Evolutionary conservation across 805 yeast genomes (phyloP).

Genomic region (Ascoidea tarda): DNA sequence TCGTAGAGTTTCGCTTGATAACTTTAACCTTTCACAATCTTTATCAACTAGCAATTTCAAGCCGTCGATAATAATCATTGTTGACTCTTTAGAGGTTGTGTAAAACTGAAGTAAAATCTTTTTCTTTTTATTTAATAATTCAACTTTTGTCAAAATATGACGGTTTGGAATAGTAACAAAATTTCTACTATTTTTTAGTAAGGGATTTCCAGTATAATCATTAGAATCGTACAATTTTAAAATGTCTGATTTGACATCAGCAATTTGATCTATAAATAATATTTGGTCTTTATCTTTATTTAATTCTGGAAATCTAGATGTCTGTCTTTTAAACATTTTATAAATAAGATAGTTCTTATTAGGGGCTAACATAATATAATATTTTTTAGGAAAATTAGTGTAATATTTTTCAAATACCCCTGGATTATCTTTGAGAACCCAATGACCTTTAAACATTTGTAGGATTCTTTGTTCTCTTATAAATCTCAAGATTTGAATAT

Average conservation of each 20-base stretch:
- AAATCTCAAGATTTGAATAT: constrained; percentile 47
- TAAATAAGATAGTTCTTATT: constrained; percentile 5
- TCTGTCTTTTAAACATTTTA: constrained; percentile 2
- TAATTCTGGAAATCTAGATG: background rate
- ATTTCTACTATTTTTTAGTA: too few species aligned
- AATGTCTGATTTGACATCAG: background rate
- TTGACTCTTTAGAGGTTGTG: constrained; percentile 54
- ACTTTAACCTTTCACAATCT: constrained; percentile 8
- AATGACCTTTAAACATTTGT: constrained; percentile 59
- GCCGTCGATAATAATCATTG: constrained; percentile 71
- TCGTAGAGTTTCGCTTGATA: constrained; percentile 28
- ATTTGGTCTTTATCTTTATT: background rate
- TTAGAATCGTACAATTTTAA: background rate
- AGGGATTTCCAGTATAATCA: background rate
- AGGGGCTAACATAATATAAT: constrained; percentile 6
- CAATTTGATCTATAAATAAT: background rate
- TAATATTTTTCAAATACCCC: background rate
- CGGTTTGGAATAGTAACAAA: constrained; percentile 30
- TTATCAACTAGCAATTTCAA: constrained; percentile 34
- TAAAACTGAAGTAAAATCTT: constrained; percentile 41
- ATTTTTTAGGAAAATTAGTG: background rate
- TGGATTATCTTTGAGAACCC: constrained; percentile 60
- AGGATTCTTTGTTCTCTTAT: constrained; percentile 63
- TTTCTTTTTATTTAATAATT: constrained; percentile 28
- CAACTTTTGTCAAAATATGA: constrained; percentile 40